Evolutionary conservation across 2,329 filamentous ascomycete genomes (phyloP), one percentile per base, ranked within the genome.

Genomic region (Colletotrichum tanaceti): DNA sequence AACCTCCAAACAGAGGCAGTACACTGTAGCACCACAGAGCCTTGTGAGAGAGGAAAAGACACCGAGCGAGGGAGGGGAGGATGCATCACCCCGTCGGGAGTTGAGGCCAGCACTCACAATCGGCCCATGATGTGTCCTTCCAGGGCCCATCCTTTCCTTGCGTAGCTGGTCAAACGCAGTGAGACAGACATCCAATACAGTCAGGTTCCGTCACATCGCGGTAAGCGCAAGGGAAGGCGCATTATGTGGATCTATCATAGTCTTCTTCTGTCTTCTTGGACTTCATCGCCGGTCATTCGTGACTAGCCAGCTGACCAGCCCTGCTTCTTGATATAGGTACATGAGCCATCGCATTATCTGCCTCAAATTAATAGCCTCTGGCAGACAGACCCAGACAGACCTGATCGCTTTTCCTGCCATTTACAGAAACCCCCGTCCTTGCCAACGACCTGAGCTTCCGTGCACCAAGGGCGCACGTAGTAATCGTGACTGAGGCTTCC

Each of bases 271-370:
- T 57, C 46, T 49, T 63, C 38, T 47, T 60, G 58, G 44, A 50
- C 65, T 59, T 65, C 55, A 38, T 65, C 38, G 62, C 62, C 59
- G 43, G 55, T 68, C 65, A 46, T 65, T 41, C 62, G 62, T 60
- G 44, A 68, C 60, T 65, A 65, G 65, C 65, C 65, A 65, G 62
- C 65, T 68, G 62, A 65, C 62, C 65, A 60, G 62, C 55, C 65
- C 62, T 65, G 65, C 65, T 68, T 68, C 54, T 49, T 68, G 65
- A 57, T 65, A 32, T 32, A 32, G 28, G 55, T 55, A 68, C 65
- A 65, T 68, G 62, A 68, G 54, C 50, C 65, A 46, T 65, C 62
- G 54, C 63, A 60, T 65, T 49, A 60, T 68, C 49, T 65, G 43
- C 55, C 62, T 49, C 50, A 60, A 65, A 68, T 68, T 65, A 68